These are phyloP conservation scores for Saksenaea oblongispora DNA, from an alignment of 371 early-diverging fungal species.

Conservation along the genomic window DNA sequence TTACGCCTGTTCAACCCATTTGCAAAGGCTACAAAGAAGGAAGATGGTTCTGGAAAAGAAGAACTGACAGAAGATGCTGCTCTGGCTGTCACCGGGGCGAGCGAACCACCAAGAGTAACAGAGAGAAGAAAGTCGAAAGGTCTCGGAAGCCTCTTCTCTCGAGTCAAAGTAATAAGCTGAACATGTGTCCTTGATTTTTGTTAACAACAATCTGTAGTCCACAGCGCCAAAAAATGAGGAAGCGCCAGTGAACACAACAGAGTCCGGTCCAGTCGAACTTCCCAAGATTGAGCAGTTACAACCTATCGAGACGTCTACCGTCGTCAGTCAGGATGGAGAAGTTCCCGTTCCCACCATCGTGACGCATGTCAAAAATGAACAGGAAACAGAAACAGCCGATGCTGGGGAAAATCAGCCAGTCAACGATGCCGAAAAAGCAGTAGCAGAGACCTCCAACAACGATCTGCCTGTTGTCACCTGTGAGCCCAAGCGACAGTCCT, in stretches of 20 bases:
- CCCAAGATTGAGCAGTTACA: conserved; percentile 15
- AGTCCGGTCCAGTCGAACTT: conserved; percentile 11
- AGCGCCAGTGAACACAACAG: conserved; percentile 2
- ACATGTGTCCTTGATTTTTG: not conserved
- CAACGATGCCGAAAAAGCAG: not conserved
- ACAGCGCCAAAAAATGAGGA: conserved; percentile 3
- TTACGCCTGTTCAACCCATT: conserved; percentile 8
- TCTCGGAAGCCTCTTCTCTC: conserved; percentile 12
- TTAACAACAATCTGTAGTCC: not conserved
- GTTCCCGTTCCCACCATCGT: not conserved
- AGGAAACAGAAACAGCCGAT: not conserved
- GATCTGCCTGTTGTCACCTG: conserved; percentile 23
- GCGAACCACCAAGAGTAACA: not conserved
- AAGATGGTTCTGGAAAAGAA: conserved; percentile 11
- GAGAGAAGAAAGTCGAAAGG: conserved; percentile 19
- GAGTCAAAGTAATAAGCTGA: conserved; percentile 10
- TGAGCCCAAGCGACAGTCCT: conserved; percentile 42
- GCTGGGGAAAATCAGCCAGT: not conserved
- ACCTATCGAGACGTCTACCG: conserved; percentile 7
- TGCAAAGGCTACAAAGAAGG: conserved; percentile 5
- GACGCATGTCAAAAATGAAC: not conserved
- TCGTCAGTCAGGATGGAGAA: not conserved
- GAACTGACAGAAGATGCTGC: not conserved
- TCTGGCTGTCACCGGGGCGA: not conserved
- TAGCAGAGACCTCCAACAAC: not conserved